A percentile compares a stretch with the other conserved stretches of the same genome.
Evolutionary conservation across 2,329 filamentous ascomycete genomes (phyloP).

Genomic region (Setomelanomma holmii): DNA sequence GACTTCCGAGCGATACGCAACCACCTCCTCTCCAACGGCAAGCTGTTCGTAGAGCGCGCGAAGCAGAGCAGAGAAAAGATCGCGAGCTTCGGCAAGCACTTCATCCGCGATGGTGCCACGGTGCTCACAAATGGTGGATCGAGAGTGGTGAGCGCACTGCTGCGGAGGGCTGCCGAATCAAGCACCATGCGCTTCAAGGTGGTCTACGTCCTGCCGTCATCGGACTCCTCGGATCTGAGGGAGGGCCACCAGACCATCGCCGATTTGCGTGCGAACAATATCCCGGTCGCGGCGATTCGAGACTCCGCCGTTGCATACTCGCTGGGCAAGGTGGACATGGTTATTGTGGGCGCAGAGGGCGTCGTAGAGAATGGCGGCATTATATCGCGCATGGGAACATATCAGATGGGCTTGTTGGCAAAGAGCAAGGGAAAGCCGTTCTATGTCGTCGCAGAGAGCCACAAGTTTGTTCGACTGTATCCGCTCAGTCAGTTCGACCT

Average conservation of each 20-base stretch:
- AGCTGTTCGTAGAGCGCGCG: constrained; percentile 84
- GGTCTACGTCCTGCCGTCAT: constrained; percentile 67
- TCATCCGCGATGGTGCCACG: constrained; percentile 78
- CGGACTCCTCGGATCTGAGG: constrained; percentile 42
- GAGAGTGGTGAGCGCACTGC: constrained; percentile 78
- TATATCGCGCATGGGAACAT: constrained; percentile 84
- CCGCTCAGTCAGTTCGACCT: constrained; percentile 82
- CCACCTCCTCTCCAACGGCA: constrained; percentile 84
- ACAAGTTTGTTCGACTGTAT: constrained; percentile 93
- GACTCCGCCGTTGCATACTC: constrained; percentile 80
- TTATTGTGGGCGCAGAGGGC: constrained; percentile 75
- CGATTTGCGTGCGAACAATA: constrained; percentile 73
- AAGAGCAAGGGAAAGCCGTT: constrained; percentile 76
- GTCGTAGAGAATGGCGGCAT: constrained; percentile 95
- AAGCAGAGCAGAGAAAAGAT: constrained; percentile 86
- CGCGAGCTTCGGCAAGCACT: constrained; percentile 77
- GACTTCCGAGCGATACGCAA: constrained; percentile 84
- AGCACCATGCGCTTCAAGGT: constrained; percentile 76
- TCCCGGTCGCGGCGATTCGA: constrained; percentile 83
- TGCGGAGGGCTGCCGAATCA: constrained; percentile 75
- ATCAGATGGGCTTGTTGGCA: constrained; percentile 84
- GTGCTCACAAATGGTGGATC: constrained; percentile 93
- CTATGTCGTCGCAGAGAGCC: constrained; percentile 91
- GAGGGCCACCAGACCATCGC: constrained; percentile 77
- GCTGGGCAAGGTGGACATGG: constrained; percentile 74